phyloP scores from a whole-genome alignment of 192 early-diverging fungal genomes.

The Backusella liffmaniae region DNA sequence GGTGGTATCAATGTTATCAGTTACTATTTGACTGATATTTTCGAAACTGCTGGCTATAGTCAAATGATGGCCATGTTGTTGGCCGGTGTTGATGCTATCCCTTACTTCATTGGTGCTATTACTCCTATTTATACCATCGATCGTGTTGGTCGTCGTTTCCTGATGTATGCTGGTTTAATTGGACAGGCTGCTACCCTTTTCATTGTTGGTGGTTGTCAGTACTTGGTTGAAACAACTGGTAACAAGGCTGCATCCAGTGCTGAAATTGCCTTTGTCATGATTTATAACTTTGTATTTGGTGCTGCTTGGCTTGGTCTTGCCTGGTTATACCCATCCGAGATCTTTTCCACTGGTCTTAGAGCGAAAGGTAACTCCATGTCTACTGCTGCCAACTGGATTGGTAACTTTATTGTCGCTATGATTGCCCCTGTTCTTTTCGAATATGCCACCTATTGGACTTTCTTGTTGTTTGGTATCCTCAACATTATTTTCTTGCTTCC shows the following conservation, averaged over 20 bases:
- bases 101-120: slow-evolving; percentile 73
- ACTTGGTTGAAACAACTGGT: slow-evolving; percentile 14
- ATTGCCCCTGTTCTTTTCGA: slow-evolving; percentile 66
- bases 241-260: slow-evolving; percentile 15
- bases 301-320: slow-evolving; percentile 84
- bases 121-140: slow-evolving; percentile 75
- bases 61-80: slow-evolving; percentile 43
- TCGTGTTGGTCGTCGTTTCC: slow-evolving; percentile 64
- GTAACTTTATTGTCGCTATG: slow-evolving; percentile 69
- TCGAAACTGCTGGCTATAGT: slow-evolving; percentile 54
- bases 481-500: slow-evolving; percentile 50
- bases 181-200: slow-evolving; percentile 28
- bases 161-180: slow-evolving; percentile 41
- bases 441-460: slow-evolving; percentile 52
- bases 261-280: slow-evolving; percentile 51
- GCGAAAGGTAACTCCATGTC: slow-evolving; percentile 74
- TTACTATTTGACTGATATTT: slow-evolving; percentile 37
- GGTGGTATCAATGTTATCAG: slow-evolving; percentile 41
- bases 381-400: slow-evolving; percentile 81
- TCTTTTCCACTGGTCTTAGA: slow-evolving; percentile 74
- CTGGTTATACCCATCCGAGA: slow-evolving; percentile 85
- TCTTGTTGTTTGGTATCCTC: slow-evolving; percentile 59
- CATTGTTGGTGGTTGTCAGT: slow-evolving; percentile 30
- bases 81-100: slow-evolving; percentile 64
- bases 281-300: slow-evolving; percentile 67